Base-by-base conservation (phyloP, 1,139 yeast species). In the Candida sp. region DNA sequence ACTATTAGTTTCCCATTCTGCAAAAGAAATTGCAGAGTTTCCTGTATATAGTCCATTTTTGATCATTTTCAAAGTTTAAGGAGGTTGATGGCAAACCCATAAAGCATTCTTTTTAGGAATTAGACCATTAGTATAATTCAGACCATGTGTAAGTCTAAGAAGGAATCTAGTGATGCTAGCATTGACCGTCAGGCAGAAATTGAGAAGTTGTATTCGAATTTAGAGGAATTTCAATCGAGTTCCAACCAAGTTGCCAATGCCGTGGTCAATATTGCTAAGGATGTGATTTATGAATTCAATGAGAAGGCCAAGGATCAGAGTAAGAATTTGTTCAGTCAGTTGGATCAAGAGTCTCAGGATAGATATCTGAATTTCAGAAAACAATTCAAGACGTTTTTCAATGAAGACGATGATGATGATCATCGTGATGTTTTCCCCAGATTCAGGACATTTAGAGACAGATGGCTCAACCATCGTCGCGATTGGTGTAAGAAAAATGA, bases 281-380 rank as follows among this genome's bases (percentile, higher is more conserved):
- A 63, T 37, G 56, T 64, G 2, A 43, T 66, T 5, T 52, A 41
- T 35, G 64, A 62, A 22, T 36, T 63, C 37, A 61, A 61, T 36
- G 61, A 54, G 5, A 50, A 43, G 21, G 62, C 64, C 29, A 62
- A 53, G 40, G 57, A 54, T n/a, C 49, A 51, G 37, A 49, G 58
- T 1, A 23, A 40, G 8, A 48, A 49, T 19, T 57, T 60, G 61
- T 43, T 56, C 23, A 47, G 48, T 33, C 53, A 53, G 22, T 27
- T 40, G 23, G 46, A 40, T 36, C 39, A 35, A 21, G 47, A 44
- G 25, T 22, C 49, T 4, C 38, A 40, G 7, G 44, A 35, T 9
- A 27, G 36, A 6, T 12, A 40, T 21, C 36, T 36, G n/a, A 43
- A 43, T 27, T 39, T 40, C 25, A 43, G 45, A 5, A 38, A 40